These are phyloP conservation scores for Umbellularia californica DNA, from an alignment of 164 flowering plant species.

Conservation along the genomic window DNA sequence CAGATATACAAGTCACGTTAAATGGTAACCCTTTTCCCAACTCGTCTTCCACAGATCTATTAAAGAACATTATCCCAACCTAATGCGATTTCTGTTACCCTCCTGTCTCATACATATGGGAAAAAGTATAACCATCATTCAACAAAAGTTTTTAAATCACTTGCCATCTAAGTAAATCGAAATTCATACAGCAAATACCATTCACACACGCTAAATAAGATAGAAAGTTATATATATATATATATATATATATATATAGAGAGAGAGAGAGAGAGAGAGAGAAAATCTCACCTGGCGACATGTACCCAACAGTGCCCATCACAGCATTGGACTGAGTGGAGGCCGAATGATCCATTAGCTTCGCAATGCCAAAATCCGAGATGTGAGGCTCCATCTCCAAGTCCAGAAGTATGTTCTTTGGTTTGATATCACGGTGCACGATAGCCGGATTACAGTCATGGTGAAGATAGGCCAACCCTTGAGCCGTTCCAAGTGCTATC, in stretches of 20 bases:
- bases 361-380: constrained; percentile 85
- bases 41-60: background rate
- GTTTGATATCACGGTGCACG: constrained; percentile 81
- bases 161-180: too few relatives aligned
- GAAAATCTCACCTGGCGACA: constrained; percentile 67
- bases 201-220: background rate
- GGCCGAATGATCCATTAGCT: constrained; percentile 54
- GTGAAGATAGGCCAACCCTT: constrained; percentile 77
- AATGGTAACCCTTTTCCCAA: background rate
- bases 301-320: constrained; percentile 71
- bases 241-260: too few relatives aligned
- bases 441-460: constrained; percentile 67
- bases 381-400: constrained; percentile 79
- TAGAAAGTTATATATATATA: too few relatives aligned
- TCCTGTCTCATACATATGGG: background rate
- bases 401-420: constrained; percentile 71
- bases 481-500: constrained; percentile 73
- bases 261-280: too few relatives aligned
- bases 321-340: constrained; percentile 32
- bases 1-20: background rate
- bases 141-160: too few relatives aligned
- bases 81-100: background rate
- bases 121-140: background rate
- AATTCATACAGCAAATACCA: background rate
- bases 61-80: background rate